Percentiles rank a stretch among this genome's conserved stretches.
Conservation (phyloP, 352 stramenopile species). For the Aphanomyces invadans region DNA sequence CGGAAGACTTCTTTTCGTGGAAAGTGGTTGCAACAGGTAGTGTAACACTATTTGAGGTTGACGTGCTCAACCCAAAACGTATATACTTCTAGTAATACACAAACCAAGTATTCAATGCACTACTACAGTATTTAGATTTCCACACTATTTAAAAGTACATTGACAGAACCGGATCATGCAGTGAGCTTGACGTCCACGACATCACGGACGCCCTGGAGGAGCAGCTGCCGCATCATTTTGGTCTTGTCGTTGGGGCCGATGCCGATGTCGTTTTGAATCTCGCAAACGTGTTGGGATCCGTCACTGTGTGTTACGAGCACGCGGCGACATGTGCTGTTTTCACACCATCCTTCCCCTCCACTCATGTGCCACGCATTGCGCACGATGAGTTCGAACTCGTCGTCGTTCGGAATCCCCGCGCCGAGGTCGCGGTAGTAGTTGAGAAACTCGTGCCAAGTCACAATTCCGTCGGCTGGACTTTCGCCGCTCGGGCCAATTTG, state of each 20-base stretch:
- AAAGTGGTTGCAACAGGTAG: no score
- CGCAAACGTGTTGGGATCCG: slow-evolving; percentile 56
- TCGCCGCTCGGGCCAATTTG: slow-evolving; percentile 7
- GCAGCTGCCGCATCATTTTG: slow-evolving; percentile 45
- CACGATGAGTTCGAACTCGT: slow-evolving; percentile 83
- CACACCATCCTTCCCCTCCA: slow-evolving; percentile 61
- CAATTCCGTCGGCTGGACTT: slow-evolving; percentile 47
- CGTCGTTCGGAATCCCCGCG: slow-evolving; percentile 66
- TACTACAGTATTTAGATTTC: background rate
- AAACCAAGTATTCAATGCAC: background rate
- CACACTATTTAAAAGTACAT: background rate
- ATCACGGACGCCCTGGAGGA: slow-evolving; percentile 41
- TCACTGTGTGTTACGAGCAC: slow-evolving; percentile 65
- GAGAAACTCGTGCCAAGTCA: slow-evolving; percentile 83
- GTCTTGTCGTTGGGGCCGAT: slow-evolving; percentile 39
- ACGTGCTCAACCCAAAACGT: no score
- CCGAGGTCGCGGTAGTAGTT: slow-evolving; percentile 87
- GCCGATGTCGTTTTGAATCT: slow-evolving; percentile 66
- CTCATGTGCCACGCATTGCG: slow-evolving; percentile 82
- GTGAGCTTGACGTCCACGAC: slow-evolving; percentile 33
- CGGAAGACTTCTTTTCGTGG: no score
- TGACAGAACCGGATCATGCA: no score
- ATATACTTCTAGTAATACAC: no score
- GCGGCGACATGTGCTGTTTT: slow-evolving; percentile 64
- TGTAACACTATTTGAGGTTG: no score